These are phyloP conservation scores for Globisporangium iwayamae DNA, from an alignment of 352 stramenopile genomes.

Conservation along the genomic window DNA sequence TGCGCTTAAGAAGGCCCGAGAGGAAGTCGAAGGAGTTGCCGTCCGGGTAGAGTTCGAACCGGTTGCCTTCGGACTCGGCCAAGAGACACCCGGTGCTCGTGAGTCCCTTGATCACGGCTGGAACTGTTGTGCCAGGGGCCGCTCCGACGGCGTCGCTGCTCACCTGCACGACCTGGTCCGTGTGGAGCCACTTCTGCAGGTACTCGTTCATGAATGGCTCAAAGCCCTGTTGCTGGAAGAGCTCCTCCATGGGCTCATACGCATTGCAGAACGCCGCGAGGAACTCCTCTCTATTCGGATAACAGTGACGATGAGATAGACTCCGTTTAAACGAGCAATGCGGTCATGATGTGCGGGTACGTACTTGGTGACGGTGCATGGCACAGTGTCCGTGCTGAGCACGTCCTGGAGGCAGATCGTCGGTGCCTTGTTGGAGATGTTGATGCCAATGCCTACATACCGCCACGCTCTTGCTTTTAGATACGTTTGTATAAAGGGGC, in stretches of 20 bases:
- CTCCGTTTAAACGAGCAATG: neutral
- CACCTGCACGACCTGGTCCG: constrained; percentile 81
- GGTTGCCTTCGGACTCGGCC: constrained; percentile 56
- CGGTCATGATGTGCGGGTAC: constrained; percentile 6
- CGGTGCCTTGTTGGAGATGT: constrained; percentile 86
- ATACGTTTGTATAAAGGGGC: neutral
- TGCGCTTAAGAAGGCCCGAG: constrained; percentile 80
- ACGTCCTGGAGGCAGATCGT: constrained; percentile 86
- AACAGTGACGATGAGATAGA: neutral
- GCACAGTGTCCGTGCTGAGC: constrained; percentile 45
- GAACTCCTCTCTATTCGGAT: constrained; percentile 65
- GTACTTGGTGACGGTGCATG: constrained; percentile 77
- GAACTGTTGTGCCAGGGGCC: constrained; percentile 28
- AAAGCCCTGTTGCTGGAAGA: constrained; percentile 82
- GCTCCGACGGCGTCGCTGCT: constrained; percentile 28
- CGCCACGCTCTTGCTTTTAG: neutral
- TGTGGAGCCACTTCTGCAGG: constrained; percentile 80
- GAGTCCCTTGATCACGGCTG: constrained; percentile 75
- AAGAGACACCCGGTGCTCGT: constrained; percentile 77
- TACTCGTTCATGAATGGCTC: constrained; percentile 84
- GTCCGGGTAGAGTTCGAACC: constrained; percentile 86
- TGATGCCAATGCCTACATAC: constrained; percentile 75
- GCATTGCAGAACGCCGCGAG: constrained; percentile 85
- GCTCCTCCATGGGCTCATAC: constrained; percentile 81
- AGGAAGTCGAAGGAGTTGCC: constrained; percentile 90